Base-by-base conservation (phyloP, 2,329 filamentous ascomycete species). In the Curvularia spicifera region DNA sequence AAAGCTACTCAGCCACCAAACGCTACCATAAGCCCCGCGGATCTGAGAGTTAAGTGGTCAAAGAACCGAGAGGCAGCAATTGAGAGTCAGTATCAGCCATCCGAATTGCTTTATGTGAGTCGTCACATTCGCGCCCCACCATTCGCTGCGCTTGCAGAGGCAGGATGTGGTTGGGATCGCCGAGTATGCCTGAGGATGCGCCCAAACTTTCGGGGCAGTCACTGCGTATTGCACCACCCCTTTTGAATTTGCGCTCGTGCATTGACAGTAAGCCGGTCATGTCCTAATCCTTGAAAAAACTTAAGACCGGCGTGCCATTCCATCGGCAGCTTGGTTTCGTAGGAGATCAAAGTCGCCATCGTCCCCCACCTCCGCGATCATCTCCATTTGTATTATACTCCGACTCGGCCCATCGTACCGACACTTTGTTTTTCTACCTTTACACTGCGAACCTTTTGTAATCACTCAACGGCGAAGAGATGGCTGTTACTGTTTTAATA, bases 401-500 rank as follows among this genome's bases (percentile, higher is more conserved):
- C 24, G 3, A 26, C 33, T 3, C 15, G 12, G 18, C 13, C 39
- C 26, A 18, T 39, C 22, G 22, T 45, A 13, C 24, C 44, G 26
- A 18, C 9, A 40, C 24, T 24, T 33, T 47, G 6, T 4, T 26
- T 15, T 20, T 15, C 22, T 31, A 18, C 22, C 20, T 47, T 18
- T 8, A 24, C 13, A 9, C 20, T 10, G 24, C 33, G 33, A 28
- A 8, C 22, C 1, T 28, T 40, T 13, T 44, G 15, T 10, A 4
- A 29, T 10, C 49, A 33, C 20, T 29, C 24, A 22, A 9, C 18
- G 26, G 13, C 50, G 24, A n/a, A 56, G 57, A 28, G n/a, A 66
- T 66, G 64, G 13, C 64, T 8, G 18, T 58, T n/a, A 59, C 60
- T 3, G 52, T 60, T 10, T 18, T 63, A 15, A 35, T 46, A n/a